Percentiles rank a stretch among this genome's conserved stretches.
These are phyloP conservation scores for Scedosporium apiospermum DNA, from an alignment of 2,329 filamentous ascomycete genomes.

Conservation along the genomic window DNA sequence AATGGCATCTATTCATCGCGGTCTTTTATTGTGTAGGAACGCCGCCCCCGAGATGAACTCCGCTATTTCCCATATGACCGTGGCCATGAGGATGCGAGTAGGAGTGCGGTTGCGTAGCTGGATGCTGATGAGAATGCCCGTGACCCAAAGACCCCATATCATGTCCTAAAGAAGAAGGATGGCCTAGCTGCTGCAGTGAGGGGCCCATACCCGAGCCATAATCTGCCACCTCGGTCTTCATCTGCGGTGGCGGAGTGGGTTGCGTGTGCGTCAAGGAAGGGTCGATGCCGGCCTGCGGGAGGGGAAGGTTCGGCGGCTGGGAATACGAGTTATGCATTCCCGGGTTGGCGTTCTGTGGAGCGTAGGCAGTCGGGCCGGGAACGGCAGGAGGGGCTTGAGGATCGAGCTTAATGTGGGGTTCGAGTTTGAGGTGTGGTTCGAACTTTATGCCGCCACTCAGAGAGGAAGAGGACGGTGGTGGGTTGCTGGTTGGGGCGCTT, in stretches of 20 bases:
- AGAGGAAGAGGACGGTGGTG: neutral
- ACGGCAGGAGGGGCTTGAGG: neutral
- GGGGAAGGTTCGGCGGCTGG: neutral
- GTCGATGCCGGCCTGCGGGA: neutral
- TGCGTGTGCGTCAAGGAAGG: neutral
- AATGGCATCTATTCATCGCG: neutral
- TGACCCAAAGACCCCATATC: neutral
- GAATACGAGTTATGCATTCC: neutral
- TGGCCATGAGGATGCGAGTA: neutral
- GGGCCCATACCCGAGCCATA: neutral
- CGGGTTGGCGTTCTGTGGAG: neutral
- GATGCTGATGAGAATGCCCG: conserved; percentile 1
- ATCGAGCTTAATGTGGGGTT: neutral
- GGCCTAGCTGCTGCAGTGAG: neutral
- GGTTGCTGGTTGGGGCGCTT: neutral
- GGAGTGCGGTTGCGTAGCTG: neutral
- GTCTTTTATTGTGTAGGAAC: neutral
- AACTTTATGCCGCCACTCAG: neutral
- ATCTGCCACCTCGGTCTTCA: neutral
- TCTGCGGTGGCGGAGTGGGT: neutral
- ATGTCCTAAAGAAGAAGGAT: neutral
- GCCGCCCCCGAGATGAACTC: neutral
- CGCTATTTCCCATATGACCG: neutral
- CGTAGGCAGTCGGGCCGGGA: neutral
- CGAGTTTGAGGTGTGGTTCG: neutral